Evolutionary conservation across 768 basidiomycete genomes (phyloP).

Genomic region (Collybiopsis confluens): DNA sequence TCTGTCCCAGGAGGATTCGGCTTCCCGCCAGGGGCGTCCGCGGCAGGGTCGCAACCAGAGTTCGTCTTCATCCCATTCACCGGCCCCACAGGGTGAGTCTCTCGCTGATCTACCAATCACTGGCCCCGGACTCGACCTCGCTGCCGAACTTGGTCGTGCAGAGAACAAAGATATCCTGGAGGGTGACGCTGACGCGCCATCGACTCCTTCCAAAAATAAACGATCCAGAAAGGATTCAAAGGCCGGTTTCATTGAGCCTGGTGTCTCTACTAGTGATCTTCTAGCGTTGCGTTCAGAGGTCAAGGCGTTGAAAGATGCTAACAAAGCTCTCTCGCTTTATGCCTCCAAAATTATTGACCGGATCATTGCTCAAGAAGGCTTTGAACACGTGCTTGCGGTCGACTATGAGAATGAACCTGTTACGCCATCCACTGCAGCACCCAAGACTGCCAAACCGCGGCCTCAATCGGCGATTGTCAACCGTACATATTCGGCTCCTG

Average conservation of each 20-base stretch:
- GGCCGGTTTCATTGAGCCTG: slow-evolving; percentile 39
- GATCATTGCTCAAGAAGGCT: slow-evolving; percentile 93
- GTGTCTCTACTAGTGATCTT: slow-evolving; percentile 49
- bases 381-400: slow-evolving; percentile 93
- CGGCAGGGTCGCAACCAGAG: slow-evolving; percentile 49
- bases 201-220: slow-evolving; percentile 43
- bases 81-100: slow-evolving; percentile 65
- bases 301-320: slow-evolving; percentile 90
- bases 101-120: slow-evolving; percentile 83
- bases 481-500: slow-evolving; percentile 31
- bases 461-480: slow-evolving; percentile 60
- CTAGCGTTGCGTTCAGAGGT: slow-evolving; percentile 81
- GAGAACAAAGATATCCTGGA: slow-evolving; percentile 82
- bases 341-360: slow-evolving; percentile 98
- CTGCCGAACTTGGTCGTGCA: slow-evolving; percentile 87
- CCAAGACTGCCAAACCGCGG: slow-evolving; percentile 39
- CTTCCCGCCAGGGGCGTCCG: slow-evolving; percentile 37
- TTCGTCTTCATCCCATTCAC: slow-evolving; percentile 46
- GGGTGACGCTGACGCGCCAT: slow-evolving; percentile 46
- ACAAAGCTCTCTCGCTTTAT: slow-evolving; percentile 92
- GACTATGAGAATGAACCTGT: slow-evolving; percentile 75
- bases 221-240: slow-evolving; percentile 44
- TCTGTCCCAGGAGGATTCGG: slow-evolving; percentile 30
- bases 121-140: slow-evolving; percentile 85
- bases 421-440: slow-evolving; percentile 31